Percentiles rank a stretch among this genome's conserved stretches.
Evolutionary conservation across 2,329 filamentous ascomycete genomes (phyloP).

Genomic region (Penicillium sp.): DNA sequence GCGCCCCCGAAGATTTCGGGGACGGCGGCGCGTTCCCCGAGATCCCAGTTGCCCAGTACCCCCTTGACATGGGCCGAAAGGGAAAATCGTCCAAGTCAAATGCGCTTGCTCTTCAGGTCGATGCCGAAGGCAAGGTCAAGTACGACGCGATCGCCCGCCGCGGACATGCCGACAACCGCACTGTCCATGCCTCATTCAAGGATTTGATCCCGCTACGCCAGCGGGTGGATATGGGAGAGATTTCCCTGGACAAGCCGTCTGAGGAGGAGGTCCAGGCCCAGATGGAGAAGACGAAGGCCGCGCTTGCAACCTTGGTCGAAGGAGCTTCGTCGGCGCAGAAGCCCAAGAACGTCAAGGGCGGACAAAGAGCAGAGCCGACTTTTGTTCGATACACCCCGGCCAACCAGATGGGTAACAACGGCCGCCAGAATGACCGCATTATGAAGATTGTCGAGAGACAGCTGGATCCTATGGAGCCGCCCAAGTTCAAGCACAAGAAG

Average conservation of each 20-base stretch:
- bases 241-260: slow-evolving; percentile 79
- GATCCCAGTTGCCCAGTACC: slow-evolving; percentile 90
- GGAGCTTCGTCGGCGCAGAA: slow-evolving; percentile 90
- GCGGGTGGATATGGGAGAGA: slow-evolving; percentile 86
- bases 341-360: slow-evolving; percentile 87
- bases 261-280: slow-evolving; percentile 80
- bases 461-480: slow-evolving; percentile 91
- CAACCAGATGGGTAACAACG: slow-evolving; percentile 89
- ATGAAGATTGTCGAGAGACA: slow-evolving; percentile 98
- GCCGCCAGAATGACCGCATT: slow-evolving; percentile 86
- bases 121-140: slow-evolving; percentile 87
- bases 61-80: slow-evolving; percentile 90
- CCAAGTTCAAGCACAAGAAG: slow-evolving; percentile 99
- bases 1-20: slow-evolving; percentile 84
- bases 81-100: slow-evolving; percentile 67
- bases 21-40: slow-evolving; percentile 97
- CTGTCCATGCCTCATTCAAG: slow-evolving; percentile 94
- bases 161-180: slow-evolving; percentile 77
- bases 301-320: slow-evolving; percentile 75
- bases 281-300: slow-evolving; percentile 83
- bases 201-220: slow-evolving; percentile 92
- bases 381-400: slow-evolving; percentile 95
- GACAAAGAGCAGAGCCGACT: slow-evolving; percentile 77
- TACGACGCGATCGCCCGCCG: slow-evolving; percentile 92
- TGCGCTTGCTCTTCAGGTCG: slow-evolving; percentile 87